Evolutionary conservation across 2,329 filamentous ascomycete genomes (phyloP).

Genomic region (Cladosporium sp.): DNA sequence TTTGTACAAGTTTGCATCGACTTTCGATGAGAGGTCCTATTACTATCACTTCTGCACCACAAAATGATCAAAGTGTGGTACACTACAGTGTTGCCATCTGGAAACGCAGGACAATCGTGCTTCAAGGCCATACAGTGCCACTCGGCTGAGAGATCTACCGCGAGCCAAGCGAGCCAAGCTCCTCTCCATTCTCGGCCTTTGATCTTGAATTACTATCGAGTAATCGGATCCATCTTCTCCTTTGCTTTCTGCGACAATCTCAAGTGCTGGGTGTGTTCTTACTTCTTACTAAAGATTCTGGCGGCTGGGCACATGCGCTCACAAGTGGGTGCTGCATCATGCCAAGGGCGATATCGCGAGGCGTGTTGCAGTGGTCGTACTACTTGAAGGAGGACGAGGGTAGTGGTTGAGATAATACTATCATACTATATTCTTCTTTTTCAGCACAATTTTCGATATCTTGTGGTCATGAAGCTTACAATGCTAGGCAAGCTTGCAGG

Average conservation of each 20-base stretch:
- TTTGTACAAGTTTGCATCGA: neutral
- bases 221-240: constrained; percentile 17
- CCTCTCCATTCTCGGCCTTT: neutral
- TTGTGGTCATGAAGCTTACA: neutral
- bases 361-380: neutral
- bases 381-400: neutral
- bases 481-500: neutral
- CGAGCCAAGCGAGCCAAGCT: constrained; percentile 14
- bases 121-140: neutral
- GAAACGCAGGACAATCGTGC: neutral
- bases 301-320: constrained; percentile 11
- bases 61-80: neutral
- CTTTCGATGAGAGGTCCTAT: neutral
- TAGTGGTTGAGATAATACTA: too few species aligned
- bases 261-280: neutral
- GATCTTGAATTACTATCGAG: constrained; percentile 17
- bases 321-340: neutral
- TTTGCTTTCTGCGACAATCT: constrained; percentile 10
- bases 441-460: neutral
- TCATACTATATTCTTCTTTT: too few species aligned
- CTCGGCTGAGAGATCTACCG: neutral
- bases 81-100: neutral
- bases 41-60: neutral
- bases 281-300: neutral
- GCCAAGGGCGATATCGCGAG: constrained; percentile 19